Evolutionary conservation across 306 rosid species (phyloP), one percentile per base, ranked within the genome.

Genomic region (Casuarina equisetifolia): DNA sequence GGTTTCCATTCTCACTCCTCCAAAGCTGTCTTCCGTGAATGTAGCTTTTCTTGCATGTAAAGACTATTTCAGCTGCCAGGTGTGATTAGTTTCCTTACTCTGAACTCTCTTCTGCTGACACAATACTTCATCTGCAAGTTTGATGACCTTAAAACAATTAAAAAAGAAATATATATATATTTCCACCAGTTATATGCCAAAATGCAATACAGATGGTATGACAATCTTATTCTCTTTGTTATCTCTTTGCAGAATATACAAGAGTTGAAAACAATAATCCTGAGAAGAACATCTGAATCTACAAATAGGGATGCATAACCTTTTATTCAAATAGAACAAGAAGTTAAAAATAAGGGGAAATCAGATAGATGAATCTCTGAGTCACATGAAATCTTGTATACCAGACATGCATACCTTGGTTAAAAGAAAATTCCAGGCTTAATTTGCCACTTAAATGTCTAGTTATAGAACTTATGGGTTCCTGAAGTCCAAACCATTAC

Each of bases 1-100:
- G 86, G 89, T 95, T 87, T 87, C 98, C 51, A 83, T 95, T 84
- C 97, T 95, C 68, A 90, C 98, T 51, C 97, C 97, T 45, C 93
- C 98, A 39, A 91, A 92, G 85, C 83, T 95, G 70, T 84, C 91
- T 79, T 88, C 97, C 48, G 89, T 89, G 54, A 89, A 92, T 82
- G 80, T 87, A 63, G 97, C 98, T 76, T 90, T 95, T 82, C 93
- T 95, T 73, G 97, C 93, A 61, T 95, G 97, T 82, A 79, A 85
- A 80, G 91, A 95, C 85, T 95, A 88, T 82, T 75, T 50, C 74
- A 88, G 95, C 85, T 91, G 97, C 87, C 97, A 88, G 97, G 98
- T 81, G 87, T 64, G 85, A 72, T 70, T 68, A 59, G 44, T 85
- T 71, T 77, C 74, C 76, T 78, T 70, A 19, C 67, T 69, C 70